These are phyloP conservation scores for Trichophyton schoenleinii DNA, from an alignment of 2,329 filamentous ascomycete species.

Conservation along the genomic window DNA sequence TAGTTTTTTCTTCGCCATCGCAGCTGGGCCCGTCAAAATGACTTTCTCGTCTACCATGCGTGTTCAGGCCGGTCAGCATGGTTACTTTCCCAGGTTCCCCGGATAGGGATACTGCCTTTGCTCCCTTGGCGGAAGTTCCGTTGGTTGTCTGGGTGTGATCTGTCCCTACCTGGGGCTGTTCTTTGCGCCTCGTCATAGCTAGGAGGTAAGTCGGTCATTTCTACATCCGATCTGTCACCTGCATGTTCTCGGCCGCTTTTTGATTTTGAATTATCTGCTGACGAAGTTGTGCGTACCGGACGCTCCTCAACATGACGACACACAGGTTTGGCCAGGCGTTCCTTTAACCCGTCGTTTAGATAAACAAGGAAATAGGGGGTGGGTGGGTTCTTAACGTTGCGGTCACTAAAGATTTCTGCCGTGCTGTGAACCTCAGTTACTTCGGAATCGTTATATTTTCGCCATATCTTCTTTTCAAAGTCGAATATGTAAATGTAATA, in stretches of 20 bases:
- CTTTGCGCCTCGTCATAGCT: slow-evolving; percentile 12
- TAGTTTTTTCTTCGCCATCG: neutral
- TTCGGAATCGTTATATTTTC: slow-evolving; percentile 82
- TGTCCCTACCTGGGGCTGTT: slow-evolving; percentile 20
- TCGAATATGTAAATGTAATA: slow-evolving; percentile 97
- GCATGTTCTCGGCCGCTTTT: neutral
- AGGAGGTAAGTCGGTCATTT: slow-evolving; percentile 9
- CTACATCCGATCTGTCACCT: neutral
- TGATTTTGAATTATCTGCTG: neutral
- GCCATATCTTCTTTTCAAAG: slow-evolving; percentile 69
- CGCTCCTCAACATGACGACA: slow-evolving; percentile 30
- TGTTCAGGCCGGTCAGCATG: slow-evolving; percentile 18
- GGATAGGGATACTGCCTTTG: neutral
- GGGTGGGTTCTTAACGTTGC: slow-evolving; percentile 49
- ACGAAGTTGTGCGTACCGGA: neutral
- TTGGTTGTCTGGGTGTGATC: slow-evolving; percentile 7
- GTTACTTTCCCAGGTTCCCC: slow-evolving; percentile 7
- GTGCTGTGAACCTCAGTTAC: slow-evolving; percentile 57
- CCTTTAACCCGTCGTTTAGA: slow-evolving; percentile 54
- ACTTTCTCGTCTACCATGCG: slow-evolving; percentile 20
- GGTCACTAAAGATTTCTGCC: slow-evolving; percentile 54
- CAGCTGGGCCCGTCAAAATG: slow-evolving; percentile 9
- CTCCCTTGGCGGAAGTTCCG: neutral
- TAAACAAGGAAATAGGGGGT: slow-evolving; percentile 79
- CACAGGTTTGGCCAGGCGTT: slow-evolving; percentile 47